Evolutionary conservation across 1,284 basidiomycete genomes (phyloP).

Genomic region (Tilletia setariae): DNA sequence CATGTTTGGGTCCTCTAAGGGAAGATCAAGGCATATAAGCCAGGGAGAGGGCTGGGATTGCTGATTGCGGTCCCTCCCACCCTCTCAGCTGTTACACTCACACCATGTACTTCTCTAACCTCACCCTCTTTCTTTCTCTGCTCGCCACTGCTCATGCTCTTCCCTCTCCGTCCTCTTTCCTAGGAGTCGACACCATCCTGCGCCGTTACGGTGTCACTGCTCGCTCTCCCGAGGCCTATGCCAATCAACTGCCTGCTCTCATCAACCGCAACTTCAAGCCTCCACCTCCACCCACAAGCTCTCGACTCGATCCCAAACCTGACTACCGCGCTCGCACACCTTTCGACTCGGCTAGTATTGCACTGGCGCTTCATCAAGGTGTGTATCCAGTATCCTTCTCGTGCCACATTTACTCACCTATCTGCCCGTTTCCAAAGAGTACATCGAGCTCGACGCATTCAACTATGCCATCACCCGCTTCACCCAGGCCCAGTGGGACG

Average conservation of each 20-base stretch:
- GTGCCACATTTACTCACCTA: too few relatives aligned
- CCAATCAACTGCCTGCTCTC: background rate
- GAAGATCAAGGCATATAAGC: too few relatives aligned
- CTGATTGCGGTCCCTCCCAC: too few relatives aligned
- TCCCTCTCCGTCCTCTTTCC: background rate
- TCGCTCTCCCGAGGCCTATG: slow-evolving; percentile 1
- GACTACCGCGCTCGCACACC: slow-evolving; percentile 1
- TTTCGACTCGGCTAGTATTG: slow-evolving; percentile 14
- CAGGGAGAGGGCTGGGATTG: too few relatives aligned
- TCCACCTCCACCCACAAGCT: background rate
- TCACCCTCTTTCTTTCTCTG: background rate
- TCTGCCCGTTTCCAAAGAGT: slow-evolving; percentile 26
- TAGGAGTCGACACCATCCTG: background rate
- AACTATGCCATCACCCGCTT: slow-evolving; percentile 39
- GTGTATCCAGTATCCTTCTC: background rate
- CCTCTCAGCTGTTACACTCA: too few relatives aligned
- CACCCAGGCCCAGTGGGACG: slow-evolving; percentile 35
- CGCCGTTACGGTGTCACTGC: background rate
- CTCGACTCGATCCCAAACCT: slow-evolving; percentile 7
- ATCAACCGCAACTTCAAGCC: background rate
- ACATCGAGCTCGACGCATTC: slow-evolving; percentile 45
- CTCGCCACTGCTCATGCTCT: background rate
- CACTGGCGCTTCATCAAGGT: slow-evolving; percentile 2
- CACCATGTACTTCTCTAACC: background rate
- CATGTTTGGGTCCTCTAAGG: too few relatives aligned